Percentiles rank a stretch among this genome's conserved stretches.
phyloP scores from a whole-genome alignment of 1,284 basidiomycete genomes.

The Ceratobasidium sp. region DNA sequence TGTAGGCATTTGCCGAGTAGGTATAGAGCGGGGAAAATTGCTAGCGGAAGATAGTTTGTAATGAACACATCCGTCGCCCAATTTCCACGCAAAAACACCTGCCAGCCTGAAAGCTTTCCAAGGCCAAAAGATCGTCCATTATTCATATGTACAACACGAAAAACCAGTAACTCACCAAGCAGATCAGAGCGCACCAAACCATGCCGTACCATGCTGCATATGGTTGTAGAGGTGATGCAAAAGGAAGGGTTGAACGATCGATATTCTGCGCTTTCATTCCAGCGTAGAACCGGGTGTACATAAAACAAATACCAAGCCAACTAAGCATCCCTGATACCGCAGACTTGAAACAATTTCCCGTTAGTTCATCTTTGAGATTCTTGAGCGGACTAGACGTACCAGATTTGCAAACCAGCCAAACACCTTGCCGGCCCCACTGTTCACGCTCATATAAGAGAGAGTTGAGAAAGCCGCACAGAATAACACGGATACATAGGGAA shows the following conservation, averaged over 20 bases:
- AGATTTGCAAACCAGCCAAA: conserved; percentile 86
- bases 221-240: conserved; percentile 70
- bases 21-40: conserved; percentile 81
- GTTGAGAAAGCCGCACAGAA: conserved; percentile 76
- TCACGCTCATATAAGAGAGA: conserved; percentile 79
- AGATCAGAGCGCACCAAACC: conserved; percentile 69
- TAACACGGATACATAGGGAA: conserved; percentile 79
- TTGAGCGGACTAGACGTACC: no score
- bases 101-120: conserved; percentile 77
- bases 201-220: conserved; percentile 78
- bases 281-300: conserved; percentile 73
- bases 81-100: conserved; percentile 76
- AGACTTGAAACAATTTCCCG: no score
- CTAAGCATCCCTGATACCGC: conserved; percentile 44
- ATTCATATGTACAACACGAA: no score
- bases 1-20: conserved; percentile 63
- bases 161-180: conserved; percentile 72
- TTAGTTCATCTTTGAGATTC: no score
- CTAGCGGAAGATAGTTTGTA: conserved; percentile 83
- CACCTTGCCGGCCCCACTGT: conserved; percentile 71
- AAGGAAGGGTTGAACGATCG: conserved; percentile 76
- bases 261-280: conserved; percentile 83
- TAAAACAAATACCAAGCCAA: conserved; percentile 46
- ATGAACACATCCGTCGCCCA: conserved; percentile 76
- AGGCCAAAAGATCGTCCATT: conserved; percentile 22